phyloP scores from a whole-genome alignment of 2,329 filamentous ascomycete species.

The Phoma sp. region DNA sequence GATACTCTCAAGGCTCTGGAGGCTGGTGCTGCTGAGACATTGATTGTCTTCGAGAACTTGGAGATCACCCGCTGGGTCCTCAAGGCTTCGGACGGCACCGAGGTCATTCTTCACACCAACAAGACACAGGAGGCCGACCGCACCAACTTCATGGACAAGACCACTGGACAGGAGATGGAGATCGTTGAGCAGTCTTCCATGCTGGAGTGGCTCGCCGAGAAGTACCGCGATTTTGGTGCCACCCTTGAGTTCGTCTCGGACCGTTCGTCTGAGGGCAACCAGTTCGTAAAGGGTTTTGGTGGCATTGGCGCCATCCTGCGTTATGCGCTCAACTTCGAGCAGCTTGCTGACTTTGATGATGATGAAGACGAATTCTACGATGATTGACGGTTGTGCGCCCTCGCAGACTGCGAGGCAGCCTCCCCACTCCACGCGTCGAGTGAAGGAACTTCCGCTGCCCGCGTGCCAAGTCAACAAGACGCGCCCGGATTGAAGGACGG shows the following conservation, averaged over 20 bases:
- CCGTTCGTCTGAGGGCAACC: constrained; percentile 95
- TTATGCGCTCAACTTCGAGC: constrained; percentile 99
- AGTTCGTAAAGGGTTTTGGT: constrained; percentile 99
- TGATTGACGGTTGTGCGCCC: constrained; percentile 89
- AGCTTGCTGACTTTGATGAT: constrained; percentile 85
- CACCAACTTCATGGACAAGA: constrained; percentile 90
- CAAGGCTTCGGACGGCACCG: constrained; percentile 75
- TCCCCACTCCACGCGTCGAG: constrained; percentile 63
- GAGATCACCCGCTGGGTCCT: constrained; percentile 92
- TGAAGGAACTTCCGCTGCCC: constrained; percentile 61
- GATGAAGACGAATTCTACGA: constrained; percentile 87
- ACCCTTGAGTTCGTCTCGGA: constrained; percentile 97
- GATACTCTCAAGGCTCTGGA: constrained; percentile 97
- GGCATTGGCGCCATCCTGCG: constrained; percentile 96
- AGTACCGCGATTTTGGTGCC: constrained; percentile 97
- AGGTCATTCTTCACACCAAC: constrained; percentile 83
- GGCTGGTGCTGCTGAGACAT: constrained; percentile 88
- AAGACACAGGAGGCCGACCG: constrained; percentile 83
- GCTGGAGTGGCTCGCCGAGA: constrained; percentile 99
- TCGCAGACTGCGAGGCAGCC: constrained; percentile 86
- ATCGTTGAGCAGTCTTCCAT: constrained; percentile 85
- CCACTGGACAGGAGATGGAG: constrained; percentile 97
- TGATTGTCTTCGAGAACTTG: constrained; percentile 97
- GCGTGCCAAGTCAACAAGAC: constrained; percentile 44
- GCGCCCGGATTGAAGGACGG: constrained; percentile 37